phyloP scores from a whole-genome alignment of 2,329 filamentous ascomycete species.

The Penicillium expansum region DNA sequence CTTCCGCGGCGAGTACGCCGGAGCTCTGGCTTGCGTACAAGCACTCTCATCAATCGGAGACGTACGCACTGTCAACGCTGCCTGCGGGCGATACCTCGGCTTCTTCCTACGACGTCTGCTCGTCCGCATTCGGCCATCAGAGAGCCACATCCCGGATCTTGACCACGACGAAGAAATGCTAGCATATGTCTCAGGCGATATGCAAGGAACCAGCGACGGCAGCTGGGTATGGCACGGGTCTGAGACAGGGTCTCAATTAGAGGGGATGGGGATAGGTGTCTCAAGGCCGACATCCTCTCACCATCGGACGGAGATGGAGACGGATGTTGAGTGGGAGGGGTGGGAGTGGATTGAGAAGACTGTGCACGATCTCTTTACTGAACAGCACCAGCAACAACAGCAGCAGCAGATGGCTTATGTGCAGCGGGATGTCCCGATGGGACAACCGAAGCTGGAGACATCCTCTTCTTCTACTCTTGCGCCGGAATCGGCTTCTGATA shows the following conservation, averaged over 20 bases:
- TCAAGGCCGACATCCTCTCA: slow-evolving; percentile 15
- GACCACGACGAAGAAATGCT: slow-evolving; percentile 82
- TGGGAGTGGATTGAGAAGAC: slow-evolving; percentile 72
- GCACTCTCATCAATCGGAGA: slow-evolving; percentile 68
- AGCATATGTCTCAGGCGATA: slow-evolving; percentile 79
- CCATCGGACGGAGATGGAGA: slow-evolving; percentile 51
- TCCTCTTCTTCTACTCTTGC: slow-evolving; percentile 17
- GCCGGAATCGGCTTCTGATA: slow-evolving; percentile 25
- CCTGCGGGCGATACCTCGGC: slow-evolving; percentile 75
- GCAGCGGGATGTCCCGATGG: slow-evolving; percentile 14
- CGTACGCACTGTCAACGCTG: slow-evolving; percentile 67
- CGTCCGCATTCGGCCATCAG: slow-evolving; percentile 49
- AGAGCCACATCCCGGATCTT: slow-evolving; percentile 39
- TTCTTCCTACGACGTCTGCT: slow-evolving; percentile 74
- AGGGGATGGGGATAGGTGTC: slow-evolving; percentile 20
- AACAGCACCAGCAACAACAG: slow-evolving; percentile 35
- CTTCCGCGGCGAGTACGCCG: slow-evolving; percentile 68
- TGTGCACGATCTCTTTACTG: slow-evolving; percentile 42
- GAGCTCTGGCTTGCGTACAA: slow-evolving; percentile 70
- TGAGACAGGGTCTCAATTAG: slow-evolving; percentile 48
- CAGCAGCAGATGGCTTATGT: slow-evolving; percentile 3
- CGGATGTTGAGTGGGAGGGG: slow-evolving; percentile 69
- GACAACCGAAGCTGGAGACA: slow-evolving; percentile 17
- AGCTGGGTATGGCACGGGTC: slow-evolving; percentile 79
- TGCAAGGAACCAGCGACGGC: slow-evolving; percentile 73